Conservation (phyloP, 352 stramenopile genomes). For the Phytophthora fragariaefolia region DNA sequence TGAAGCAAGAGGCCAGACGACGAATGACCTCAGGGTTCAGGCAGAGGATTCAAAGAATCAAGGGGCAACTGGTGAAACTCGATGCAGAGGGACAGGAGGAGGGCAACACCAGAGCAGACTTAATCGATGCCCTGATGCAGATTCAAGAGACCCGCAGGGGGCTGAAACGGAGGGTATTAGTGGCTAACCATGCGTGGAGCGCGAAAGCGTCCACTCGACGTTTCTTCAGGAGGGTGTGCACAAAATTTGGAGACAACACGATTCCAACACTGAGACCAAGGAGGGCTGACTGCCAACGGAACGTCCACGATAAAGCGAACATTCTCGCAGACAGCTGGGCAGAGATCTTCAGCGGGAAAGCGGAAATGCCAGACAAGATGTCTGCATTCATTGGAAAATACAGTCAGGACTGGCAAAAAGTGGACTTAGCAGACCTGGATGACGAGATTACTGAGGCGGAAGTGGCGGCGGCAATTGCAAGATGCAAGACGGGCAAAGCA, state of each 20-base stretch:
- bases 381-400: neutral
- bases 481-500: conserved; percentile 4
- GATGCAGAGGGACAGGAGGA: neutral
- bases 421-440: neutral
- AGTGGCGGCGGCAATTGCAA: neutral
- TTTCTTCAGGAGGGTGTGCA: conserved; percentile 16
- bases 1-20: no score
- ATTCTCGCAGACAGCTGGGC: conserved; percentile 3
- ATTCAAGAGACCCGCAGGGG: neutral
- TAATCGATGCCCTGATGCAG: neutral
- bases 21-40: no score
- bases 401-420: neutral
- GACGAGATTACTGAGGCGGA: neutral
- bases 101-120: neutral
- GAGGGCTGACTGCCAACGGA: neutral
- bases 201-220: neutral
- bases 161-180: neutral
- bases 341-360: neutral
- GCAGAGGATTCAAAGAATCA: no score
- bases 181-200: conserved; percentile 5
- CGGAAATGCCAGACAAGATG: neutral
- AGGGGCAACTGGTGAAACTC: no score
- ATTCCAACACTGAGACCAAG: conserved; percentile 7
- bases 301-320: conserved; percentile 5
- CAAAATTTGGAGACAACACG: conserved; percentile 2